Conservation (phyloP, 2,329 filamentous ascomycete species). For the Penicillium verrucosum region DNA sequence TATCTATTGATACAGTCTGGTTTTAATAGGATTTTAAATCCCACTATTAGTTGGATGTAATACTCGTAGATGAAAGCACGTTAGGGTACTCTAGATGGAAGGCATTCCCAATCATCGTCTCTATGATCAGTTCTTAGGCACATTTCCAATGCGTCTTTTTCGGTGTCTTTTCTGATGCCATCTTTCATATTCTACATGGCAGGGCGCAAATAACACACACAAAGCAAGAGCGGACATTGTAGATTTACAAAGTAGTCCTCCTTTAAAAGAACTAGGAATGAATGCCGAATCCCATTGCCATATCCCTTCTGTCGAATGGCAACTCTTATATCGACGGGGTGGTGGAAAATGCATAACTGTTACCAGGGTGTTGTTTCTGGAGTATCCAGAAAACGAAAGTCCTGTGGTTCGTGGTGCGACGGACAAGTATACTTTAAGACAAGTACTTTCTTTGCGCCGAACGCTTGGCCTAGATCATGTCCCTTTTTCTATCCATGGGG, state of each 20-base stretch:
- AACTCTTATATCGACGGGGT: not conserved
- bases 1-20: not conserved
- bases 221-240: not conserved
- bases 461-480: not conserved
- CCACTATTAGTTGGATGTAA: too few species aligned
- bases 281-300: not conserved
- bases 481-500: not conserved
- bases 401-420: too few species aligned
- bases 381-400: not conserved
- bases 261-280: not conserved
- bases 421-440: not conserved
- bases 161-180: too few species aligned
- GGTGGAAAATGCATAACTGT: not conserved
- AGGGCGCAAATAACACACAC: not conserved
- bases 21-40: too few species aligned
- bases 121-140: not conserved
- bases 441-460: not conserved
- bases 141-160: too few species aligned
- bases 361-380: not conserved
- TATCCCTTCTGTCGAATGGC: not conserved
- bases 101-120: not conserved
- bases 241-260: not conserved
- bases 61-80: not conserved
- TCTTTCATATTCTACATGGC: not conserved
- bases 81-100: not conserved